Conservation (phyloP, 768 basidiomycete species). For the Gymnopilus junonius region DNA sequence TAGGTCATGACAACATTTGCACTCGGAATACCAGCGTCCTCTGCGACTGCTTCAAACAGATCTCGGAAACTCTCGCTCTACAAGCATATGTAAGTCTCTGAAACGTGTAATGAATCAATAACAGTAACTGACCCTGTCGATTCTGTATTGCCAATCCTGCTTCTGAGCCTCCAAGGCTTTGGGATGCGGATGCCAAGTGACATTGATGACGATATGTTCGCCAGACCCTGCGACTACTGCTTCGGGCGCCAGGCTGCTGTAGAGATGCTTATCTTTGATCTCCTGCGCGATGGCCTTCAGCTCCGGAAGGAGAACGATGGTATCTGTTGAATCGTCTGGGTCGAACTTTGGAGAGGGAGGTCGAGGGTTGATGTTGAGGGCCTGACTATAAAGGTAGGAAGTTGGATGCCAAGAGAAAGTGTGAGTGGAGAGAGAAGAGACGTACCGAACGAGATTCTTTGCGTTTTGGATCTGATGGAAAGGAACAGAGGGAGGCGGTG, state of each 20-base stretch:
- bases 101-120: background rate
- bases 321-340: conserved; percentile 49
- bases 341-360: conserved; percentile 52
- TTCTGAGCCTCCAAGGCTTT: conserved; percentile 42
- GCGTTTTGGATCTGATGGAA: conserved; percentile 58
- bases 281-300: conserved; percentile 57
- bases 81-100: background rate
- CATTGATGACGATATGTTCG: conserved; percentile 53
- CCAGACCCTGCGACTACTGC: conserved; percentile 18
- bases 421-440: background rate
- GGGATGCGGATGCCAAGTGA: conserved; percentile 74
- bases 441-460: conserved; percentile 64
- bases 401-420: background rate
- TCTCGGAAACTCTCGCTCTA: conserved; percentile 70
- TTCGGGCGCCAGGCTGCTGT: conserved; percentile 32
- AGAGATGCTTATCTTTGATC: conserved; percentile 30
- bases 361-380: conserved; percentile 45
- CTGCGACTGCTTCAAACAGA: conserved; percentile 69
- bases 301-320: conserved; percentile 61
- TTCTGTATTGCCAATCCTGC: conserved; percentile 53
- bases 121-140: conserved; percentile 55
- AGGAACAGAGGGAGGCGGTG: conserved; percentile 72
- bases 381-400: conserved; percentile 40
- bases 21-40: conserved; percentile 54
- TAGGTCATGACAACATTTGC: conserved; percentile 64